Evolutionary conservation across 2,329 filamentous ascomycete species (phyloP).

Genomic region (Aspergillus clavatus): DNA sequence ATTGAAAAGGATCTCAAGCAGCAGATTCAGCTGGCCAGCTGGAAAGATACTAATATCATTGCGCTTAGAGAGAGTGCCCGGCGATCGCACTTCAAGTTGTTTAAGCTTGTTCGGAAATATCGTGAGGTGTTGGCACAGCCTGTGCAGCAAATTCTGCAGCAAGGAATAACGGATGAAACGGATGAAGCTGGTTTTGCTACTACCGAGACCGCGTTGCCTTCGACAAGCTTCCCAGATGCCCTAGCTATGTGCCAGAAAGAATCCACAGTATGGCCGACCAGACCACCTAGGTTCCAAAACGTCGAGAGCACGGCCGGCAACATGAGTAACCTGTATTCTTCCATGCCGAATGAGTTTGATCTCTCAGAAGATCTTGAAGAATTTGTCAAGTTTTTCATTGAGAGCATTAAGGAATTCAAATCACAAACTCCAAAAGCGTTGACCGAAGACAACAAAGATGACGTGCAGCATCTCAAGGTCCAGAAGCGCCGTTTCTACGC

Average conservation of each 20-base stretch:
- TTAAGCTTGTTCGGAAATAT: conserved; percentile 88
- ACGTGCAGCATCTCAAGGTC: conserved; percentile 82
- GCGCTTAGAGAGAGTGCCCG: conserved; percentile 83
- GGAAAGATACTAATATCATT: conserved; percentile 96
- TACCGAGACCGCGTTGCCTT: conserved; percentile 12
- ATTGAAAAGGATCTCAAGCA: conserved; percentile 94
- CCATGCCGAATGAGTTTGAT: conserved; percentile 51
- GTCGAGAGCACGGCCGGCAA: conserved; percentile 64
- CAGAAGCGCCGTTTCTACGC: conserved; percentile 87
- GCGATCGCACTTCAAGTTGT: conserved; percentile 85
- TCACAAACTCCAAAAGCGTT: conserved; percentile 77
- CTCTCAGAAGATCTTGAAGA: conserved; percentile 57
- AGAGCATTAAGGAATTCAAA: conserved; percentile 67
- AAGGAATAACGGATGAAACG: conserved; percentile 32
- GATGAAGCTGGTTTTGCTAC: conserved; percentile 21
- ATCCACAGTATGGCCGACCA: conserved; percentile 36
- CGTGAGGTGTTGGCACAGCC: conserved; percentile 71
- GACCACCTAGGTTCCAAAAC: conserved; percentile 65
- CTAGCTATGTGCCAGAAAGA: conserved; percentile 29
- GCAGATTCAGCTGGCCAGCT: conserved; percentile 86
- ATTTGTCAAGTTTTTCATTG: conserved; percentile 65
- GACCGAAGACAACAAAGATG: conserved; percentile 79
- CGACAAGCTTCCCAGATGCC: conserved; percentile 25
- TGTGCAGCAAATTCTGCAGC: conserved; percentile 55
- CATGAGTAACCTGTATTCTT: conserved; percentile 62